Evolutionary conservation across 495 filamentous ascomycete species (phyloP).

Genomic region (Talaromyces liani): DNA sequence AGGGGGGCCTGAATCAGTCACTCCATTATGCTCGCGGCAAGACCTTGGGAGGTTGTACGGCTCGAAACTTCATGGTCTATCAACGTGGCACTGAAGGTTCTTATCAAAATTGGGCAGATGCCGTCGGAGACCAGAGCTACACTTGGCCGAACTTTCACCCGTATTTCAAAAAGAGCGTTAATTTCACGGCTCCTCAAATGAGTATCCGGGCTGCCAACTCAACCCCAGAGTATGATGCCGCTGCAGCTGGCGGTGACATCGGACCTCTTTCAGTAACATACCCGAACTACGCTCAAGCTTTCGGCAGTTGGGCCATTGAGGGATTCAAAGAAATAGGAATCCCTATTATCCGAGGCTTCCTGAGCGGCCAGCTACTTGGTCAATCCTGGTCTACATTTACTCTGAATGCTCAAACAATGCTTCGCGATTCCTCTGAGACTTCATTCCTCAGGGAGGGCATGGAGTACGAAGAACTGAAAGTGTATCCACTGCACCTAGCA

Average conservation of each 20-base stretch:
- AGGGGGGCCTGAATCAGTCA: not conserved
- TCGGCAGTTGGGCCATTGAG: slow-evolving; percentile 26
- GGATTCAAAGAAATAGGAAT: slow-evolving; percentile 27
- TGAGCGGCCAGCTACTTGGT: not conserved
- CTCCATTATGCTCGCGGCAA: slow-evolving; percentile 26
- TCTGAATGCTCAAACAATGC: not conserved
- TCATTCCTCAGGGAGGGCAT: not conserved
- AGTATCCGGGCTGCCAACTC: slow-evolving; percentile 29
- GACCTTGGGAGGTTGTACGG: slow-evolving; percentile 34
- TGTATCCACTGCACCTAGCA: not conserved
- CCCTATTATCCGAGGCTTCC: slow-evolving; percentile 20
- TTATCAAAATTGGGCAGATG: slow-evolving; percentile 48
- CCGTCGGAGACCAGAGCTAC: slow-evolving; percentile 48
- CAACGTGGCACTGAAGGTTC: slow-evolving; percentile 32
- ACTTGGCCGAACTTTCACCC: slow-evolving; percentile 43
- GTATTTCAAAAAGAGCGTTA: slow-evolving; percentile 43
- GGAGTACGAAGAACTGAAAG: not conserved
- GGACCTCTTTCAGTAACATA: slow-evolving; percentile 46
- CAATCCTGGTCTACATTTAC: not conserved
- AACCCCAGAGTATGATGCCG: slow-evolving; percentile 33
- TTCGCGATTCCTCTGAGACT: not conserved
- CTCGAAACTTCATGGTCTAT: slow-evolving; percentile 46
- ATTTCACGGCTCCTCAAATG: slow-evolving; percentile 44
- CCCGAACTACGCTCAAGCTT: slow-evolving; percentile 38
- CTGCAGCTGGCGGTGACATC: slow-evolving; percentile 17